Percentiles rank a stretch among this genome's conserved stretches.
Conservation (phyloP, 2,329 filamentous ascomycete species). For the Hymenoscyphus salicellus region DNA sequence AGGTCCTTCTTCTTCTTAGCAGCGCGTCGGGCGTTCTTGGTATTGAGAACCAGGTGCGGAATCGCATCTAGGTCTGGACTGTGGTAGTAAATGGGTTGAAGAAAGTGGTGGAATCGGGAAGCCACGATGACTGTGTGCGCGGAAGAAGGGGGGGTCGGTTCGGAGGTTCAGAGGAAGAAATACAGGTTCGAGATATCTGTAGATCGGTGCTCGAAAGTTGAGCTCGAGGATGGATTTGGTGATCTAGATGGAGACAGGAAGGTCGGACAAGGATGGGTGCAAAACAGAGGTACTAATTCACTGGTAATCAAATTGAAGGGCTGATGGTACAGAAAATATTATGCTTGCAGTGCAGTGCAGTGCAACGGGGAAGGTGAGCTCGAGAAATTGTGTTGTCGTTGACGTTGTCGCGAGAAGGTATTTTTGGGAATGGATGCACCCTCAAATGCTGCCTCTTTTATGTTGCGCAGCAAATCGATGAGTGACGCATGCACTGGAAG, state of each 20-base stretch:
- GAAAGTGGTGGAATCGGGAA: not conserved
- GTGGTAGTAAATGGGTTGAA: not conserved
- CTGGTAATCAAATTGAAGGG: not conserved
- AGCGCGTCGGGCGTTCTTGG: not conserved
- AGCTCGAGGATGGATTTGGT: not conserved
- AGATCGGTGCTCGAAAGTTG: not conserved
- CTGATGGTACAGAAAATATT: not conserved
- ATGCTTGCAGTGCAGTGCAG: not conserved
- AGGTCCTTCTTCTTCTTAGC: not conserved
- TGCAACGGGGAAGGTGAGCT: not conserved
- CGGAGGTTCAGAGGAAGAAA: not conserved
- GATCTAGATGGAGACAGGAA: not conserved
- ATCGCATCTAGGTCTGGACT: not conserved
- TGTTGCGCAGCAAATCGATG: not conserved
- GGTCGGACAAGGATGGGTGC: not conserved
- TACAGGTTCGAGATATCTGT: not conserved
- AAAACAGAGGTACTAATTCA: not conserved
- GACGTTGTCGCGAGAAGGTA: not conserved
- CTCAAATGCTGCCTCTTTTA: not conserved
- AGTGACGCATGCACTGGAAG: constrained; percentile 1
- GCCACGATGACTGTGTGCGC: not conserved
- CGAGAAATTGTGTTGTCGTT: not conserved
- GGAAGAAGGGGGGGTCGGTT: not conserved
- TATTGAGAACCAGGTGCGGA: not conserved
- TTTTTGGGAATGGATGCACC: not conserved